Base-by-base conservation (phyloP, 306 rosid genomes). In the Benincasa hispida region DNA sequence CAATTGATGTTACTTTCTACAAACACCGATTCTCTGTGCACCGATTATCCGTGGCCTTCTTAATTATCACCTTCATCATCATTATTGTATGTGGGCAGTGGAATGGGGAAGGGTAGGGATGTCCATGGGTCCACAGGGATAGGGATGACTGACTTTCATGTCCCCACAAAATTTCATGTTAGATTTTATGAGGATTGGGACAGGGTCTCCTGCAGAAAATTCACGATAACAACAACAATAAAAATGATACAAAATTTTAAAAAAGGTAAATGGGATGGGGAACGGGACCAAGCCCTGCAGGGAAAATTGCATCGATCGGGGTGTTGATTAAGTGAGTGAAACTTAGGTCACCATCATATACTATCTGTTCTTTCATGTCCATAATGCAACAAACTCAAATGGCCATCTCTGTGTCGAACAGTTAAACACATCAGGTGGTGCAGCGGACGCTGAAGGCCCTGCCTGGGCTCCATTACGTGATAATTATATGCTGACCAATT, bases 401-500 rank as follows among this genome's bases (percentile, higher is more conserved):
- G 53, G 28, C 21, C 24, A 28, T 45, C 70, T 73, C 2, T 41
- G 39, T 78, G 66, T 74, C 4, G 77, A 70, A 72, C 87, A 88
- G 97, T 83, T 21, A 79, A 86, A 76, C 55, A 75, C 80, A 70
- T 83, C 90, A 70, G 83, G 76, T 8, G 80, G 80, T 17, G 79
- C 67, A 21, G 86, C 4, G 27, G 86, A 90, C 22, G 89, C 61
- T 47, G 93, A 87, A 80, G 94, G 87, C 74, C 98, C 97, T 77
- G 80, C 86, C 28, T 94, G 98, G 98, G 97, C 95, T 79, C 98
- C 98, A n/a, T 77, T 94, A 74, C 88, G 91, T 19, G 97, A 94
- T 76, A 94, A 87, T 82, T 91, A 89, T 82, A 91, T 91, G 98
- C 87, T 94, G 79, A 88, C 97, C 27, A 90, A 77, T 83, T 81